phyloP scores from a whole-genome alignment of 768 basidiomycete species.

The Antrodiella citrinella region DNA sequence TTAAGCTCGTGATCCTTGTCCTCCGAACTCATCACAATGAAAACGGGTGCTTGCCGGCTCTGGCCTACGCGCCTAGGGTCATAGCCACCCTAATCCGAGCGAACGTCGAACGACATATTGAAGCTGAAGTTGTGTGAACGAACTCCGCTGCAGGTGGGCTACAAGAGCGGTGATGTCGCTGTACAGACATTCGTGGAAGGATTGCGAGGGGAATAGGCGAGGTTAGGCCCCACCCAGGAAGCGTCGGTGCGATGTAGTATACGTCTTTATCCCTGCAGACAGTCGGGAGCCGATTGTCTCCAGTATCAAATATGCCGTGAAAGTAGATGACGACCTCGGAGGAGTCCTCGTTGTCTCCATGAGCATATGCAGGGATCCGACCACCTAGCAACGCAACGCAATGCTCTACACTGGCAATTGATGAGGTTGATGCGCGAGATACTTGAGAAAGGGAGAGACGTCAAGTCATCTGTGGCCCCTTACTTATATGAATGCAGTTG shows the following conservation, averaged over 20 bases:
- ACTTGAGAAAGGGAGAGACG: too few relatives aligned
- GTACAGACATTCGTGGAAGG: conserved; percentile 35
- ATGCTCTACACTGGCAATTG: too few relatives aligned
- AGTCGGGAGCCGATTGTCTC: conserved; percentile 28
- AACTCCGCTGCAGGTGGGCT: conserved; percentile 34
- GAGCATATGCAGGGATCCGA: conserved; percentile 47
- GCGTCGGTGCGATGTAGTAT: conserved; percentile 42
- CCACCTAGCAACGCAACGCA: conserved; percentile 25
- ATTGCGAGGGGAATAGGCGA: conserved; percentile 29
- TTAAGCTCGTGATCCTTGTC: conserved; percentile 25
- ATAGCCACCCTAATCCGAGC: conserved; percentile 42
- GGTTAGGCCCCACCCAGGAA: conserved; percentile 53
- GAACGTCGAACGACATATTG: conserved; percentile 31
- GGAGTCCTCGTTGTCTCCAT: conserved; percentile 42
- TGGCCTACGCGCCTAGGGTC: conserved; percentile 38
- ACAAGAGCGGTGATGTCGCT: conserved; percentile 40
- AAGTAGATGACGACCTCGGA: conserved; percentile 42
- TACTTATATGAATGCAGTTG: too few relatives aligned
- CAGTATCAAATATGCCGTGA: conserved; percentile 49
- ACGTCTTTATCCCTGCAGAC: conserved; percentile 31
- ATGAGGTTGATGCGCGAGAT: too few relatives aligned
- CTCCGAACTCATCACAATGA: conserved; percentile 34
- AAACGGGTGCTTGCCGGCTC: conserved; percentile 36
- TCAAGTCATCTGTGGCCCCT: too few relatives aligned
- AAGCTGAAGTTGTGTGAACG: conserved; percentile 30